A percentile compares a stretch with the other conserved stretches of the same genome.
phyloP scores from a whole-genome alignment of 2,329 filamentous ascomycete genomes.

The Alternaria hordeiaustralica region DNA sequence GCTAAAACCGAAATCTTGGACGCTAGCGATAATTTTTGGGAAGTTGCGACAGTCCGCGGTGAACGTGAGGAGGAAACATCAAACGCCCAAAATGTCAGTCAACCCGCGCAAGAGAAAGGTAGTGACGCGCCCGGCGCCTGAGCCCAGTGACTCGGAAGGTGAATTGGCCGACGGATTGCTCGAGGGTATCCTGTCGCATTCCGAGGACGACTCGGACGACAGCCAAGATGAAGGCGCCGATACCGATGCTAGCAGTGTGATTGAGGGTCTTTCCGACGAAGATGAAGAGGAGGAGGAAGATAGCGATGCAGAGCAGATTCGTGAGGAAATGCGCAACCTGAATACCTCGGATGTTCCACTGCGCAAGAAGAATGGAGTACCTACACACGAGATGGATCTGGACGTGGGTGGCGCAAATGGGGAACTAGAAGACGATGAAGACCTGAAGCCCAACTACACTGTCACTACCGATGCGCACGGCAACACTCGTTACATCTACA shows the following conservation, averaged over 20 bases:
- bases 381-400: slow-evolving; percentile 24
- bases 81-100: slow-evolving; percentile 42
- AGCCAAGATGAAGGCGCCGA: slow-evolving; percentile 29
- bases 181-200: slow-evolving; percentile 52
- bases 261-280: slow-evolving; percentile 41
- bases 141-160: slow-evolving; percentile 39
- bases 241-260: slow-evolving; percentile 42
- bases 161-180: slow-evolving; percentile 49
- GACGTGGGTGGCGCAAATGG: slow-evolving; percentile 23
- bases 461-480: slow-evolving; percentile 86
- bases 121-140: slow-evolving; percentile 44
- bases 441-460: slow-evolving; percentile 60
- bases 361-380: slow-evolving; percentile 21
- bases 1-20: slow-evolving; percentile 35
- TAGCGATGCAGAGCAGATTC: slow-evolving; percentile 52
- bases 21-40: slow-evolving; percentile 26
- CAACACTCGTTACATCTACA: slow-evolving; percentile 86
- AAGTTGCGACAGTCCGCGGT: slow-evolving; percentile 9
- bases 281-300: slow-evolving; percentile 43
- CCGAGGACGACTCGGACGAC: slow-evolving; percentile 49
- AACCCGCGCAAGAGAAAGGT: slow-evolving; percentile 60
- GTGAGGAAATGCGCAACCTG: slow-evolving; percentile 53
- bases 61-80: slow-evolving; percentile 6
- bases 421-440: slow-evolving; percentile 41
- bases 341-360: slow-evolving; percentile 42